Conservation (phyloP, 495 filamentous ascomycete genomes). For the Penicillium argentinense region DNA sequence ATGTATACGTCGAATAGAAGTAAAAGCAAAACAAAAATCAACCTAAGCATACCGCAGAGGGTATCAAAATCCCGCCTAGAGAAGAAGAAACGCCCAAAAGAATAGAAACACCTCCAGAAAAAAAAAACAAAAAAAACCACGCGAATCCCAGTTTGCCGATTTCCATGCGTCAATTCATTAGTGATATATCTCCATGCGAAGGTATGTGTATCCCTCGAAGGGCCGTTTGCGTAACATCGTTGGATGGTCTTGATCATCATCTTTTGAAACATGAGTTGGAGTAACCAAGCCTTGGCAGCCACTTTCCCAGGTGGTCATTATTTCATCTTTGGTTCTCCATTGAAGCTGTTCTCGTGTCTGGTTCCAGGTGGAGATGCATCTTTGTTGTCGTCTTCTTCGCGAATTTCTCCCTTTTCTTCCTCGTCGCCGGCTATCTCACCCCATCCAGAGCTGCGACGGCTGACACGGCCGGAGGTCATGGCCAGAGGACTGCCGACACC, state of each 20-base stretch:
- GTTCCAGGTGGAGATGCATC: not conserved
- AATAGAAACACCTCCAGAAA: not conserved
- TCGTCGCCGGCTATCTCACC: constrained; percentile 55
- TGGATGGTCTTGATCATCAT: constrained; percentile 6
- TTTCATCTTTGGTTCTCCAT: constrained; percentile 12
- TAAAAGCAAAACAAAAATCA: constrained; percentile 10
- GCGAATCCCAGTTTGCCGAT: constrained; percentile 9
- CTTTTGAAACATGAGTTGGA: not conserved
- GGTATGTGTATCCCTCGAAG: not conserved
- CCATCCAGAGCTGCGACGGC: constrained; percentile 64
- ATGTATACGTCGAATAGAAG: constrained; percentile 10
- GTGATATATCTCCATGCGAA: constrained; percentile 7
- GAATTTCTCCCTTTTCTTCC: constrained; percentile 17
- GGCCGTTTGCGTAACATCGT: constrained; percentile 22
- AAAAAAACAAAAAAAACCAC: constrained; percentile 1
- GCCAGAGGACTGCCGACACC: constrained; percentile 62
- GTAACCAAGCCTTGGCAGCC: not conserved
- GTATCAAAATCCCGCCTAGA: constrained; percentile 27
- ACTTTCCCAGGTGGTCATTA: not conserved
- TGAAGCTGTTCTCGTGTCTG: constrained; percentile 7
- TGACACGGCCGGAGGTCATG: constrained; percentile 48
- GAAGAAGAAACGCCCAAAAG: constrained; percentile 12
- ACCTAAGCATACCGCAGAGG: constrained; percentile 19
- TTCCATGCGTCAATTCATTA: constrained; percentile 31
- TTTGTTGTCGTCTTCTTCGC: constrained; percentile 25